Evolutionary conservation across 1,139 yeast species (phyloP).

Genomic region (Lodderomyces margitis): DNA sequence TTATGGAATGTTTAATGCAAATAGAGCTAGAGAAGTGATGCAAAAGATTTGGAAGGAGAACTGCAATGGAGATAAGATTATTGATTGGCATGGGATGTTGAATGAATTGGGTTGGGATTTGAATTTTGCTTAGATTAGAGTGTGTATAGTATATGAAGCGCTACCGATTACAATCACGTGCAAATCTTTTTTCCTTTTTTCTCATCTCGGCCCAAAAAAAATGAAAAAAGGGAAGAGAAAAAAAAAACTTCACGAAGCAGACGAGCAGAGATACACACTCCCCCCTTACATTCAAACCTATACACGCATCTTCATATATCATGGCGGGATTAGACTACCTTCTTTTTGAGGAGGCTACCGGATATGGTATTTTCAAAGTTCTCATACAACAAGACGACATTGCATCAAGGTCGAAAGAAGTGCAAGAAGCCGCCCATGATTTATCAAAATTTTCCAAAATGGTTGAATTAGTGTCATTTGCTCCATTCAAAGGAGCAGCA

Average conservation of each 20-base stretch:
- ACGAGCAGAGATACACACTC: neutral
- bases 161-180: constrained; percentile 2
- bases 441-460: constrained; percentile 87
- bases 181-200: constrained; percentile 1
- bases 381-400: constrained; percentile 91
- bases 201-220: constrained; percentile 8
- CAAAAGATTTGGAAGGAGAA: constrained; percentile 50
- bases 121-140: constrained; percentile 67
- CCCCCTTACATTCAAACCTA: neutral
- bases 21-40: constrained; percentile 57
- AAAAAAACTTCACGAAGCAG: constrained; percentile 8
- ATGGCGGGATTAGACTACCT: constrained; percentile 83
- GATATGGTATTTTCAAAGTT: constrained; percentile 95
- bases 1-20: constrained; percentile 68
- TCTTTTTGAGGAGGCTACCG: constrained; percentile 98
- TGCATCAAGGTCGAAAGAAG: constrained; percentile 89
- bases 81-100: constrained; percentile 69
- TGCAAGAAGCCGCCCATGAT: constrained; percentile 87
- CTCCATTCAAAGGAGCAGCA: constrained; percentile 99
- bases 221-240: neutral
- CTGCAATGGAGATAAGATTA: constrained; percentile 35
- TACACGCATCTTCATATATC: constrained; percentile 1
- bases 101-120: constrained; percentile 74
- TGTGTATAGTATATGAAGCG: constrained; percentile 1
- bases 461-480: constrained; percentile 91